These are phyloP conservation scores for Elasticomyces elasticus DNA, from an alignment of 495 filamentous ascomycete genomes.

Conservation along the genomic window DNA sequence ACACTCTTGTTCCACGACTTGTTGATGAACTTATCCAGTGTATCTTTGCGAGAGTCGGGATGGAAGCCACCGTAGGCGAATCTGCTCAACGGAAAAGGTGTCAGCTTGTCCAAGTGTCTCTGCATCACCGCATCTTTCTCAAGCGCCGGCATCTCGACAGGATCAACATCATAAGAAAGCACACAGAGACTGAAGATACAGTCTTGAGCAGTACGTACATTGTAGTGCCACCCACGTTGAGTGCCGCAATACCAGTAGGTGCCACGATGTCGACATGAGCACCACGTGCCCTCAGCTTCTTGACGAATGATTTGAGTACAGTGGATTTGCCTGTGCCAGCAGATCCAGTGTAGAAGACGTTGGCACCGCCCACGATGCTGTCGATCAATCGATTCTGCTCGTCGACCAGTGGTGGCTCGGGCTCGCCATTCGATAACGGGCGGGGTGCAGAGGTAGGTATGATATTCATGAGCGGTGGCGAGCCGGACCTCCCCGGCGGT, in stretches of 20 bases:
- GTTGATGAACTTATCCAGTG: slow-evolving; percentile 21
- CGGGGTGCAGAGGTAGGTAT: neutral
- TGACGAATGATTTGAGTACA: slow-evolving; percentile 41
- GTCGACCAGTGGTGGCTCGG: neutral
- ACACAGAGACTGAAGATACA: no score
- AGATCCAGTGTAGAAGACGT: slow-evolving; percentile 55
- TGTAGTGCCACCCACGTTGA: slow-evolving; percentile 44
- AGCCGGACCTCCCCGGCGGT: no score
- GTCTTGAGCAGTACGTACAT: no score
- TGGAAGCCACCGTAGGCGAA: slow-evolving; percentile 47
- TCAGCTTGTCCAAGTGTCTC: no score
- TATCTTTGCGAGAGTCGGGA: slow-evolving; percentile 28
- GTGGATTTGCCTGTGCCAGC: slow-evolving; percentile 54
- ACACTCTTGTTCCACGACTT: slow-evolving; percentile 35
- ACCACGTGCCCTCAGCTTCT: slow-evolving; percentile 28
- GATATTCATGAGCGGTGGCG: neutral
- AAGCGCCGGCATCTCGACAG: no score
- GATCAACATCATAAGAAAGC: no score
- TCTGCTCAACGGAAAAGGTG: no score
- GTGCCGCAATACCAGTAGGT: slow-evolving; percentile 47
- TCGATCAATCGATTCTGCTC: neutral
- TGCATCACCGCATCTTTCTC: no score
- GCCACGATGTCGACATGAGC: slow-evolving; percentile 42
- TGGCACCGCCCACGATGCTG: slow-evolving; percentile 29
- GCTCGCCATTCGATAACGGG: neutral